Base-by-base conservation (phyloP, 208 protist genomes). In the Phytomonas francai region DNA sequence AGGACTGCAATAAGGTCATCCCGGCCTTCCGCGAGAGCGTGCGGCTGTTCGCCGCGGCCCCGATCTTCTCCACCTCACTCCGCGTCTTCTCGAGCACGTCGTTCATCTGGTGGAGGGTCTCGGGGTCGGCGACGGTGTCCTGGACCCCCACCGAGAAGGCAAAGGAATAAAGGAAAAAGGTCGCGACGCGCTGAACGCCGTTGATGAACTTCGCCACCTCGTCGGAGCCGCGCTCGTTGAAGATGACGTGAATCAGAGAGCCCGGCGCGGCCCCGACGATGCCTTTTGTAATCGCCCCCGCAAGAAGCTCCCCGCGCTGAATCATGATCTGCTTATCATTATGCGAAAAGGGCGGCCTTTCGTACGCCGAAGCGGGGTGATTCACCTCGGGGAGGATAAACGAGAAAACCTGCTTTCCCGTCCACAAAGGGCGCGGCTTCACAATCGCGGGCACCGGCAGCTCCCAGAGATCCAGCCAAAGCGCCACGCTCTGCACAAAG, bases 331-430 rank as follows among this genome's bases (percentile, higher is more conserved):
- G 71, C 54, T 84, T 71, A 71, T 97, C 90, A 62, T 97, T 85
- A 70, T 88, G 89, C 30, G 82, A 89, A 76, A 91, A 91, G 36
- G 79, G 84, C 29, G 83, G 81, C 57, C 82, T 83, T 33, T 82
- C 70, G 25, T 85, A 81, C 42, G 77, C 73, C 32, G 77, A 83
- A 51, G 77, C 72, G 14, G 81, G 66, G 45, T 98, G 75, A 76
- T 98, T 98, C 39, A 98, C 89, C 59, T 94, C 78, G 0, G 98
- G 97, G n/a, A 99, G 83, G 51, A 99, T 88, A 19, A 99, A 68
- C 16, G 96, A 98, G 73, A 99, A 98, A 27, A 99, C 65, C 84
- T 99, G 99, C 91, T 99, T 99, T 57, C 99, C 99, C 2, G 98
- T 99, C 99, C 99, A 99, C 11, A 99, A 74, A 30, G 88, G 91